Base-by-base conservation (phyloP, 345 rosid genomes). In the Acer yangbiense region DNA sequence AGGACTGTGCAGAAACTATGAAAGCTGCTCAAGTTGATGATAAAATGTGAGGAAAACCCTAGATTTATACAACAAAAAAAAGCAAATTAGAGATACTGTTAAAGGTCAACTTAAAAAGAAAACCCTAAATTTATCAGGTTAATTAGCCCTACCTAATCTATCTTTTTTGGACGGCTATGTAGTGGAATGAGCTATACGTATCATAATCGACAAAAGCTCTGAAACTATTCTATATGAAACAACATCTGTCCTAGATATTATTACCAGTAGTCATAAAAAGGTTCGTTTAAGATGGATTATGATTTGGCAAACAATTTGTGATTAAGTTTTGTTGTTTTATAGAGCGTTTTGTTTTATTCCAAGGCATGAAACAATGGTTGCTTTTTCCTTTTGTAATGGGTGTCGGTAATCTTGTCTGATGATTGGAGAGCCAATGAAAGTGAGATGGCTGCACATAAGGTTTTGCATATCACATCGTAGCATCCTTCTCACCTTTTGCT, bases 151-250 rank as follows among this genome's bases (percentile, higher is more conserved):
- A 25, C 57, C 62, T 54, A 55, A 39, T 23, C 17, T 39, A 32
- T 23, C 32, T 65, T 32, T 76, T 35, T 41, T 21, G 72, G 35
- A 76, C 65, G 43, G 72, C 20, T 20, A 1, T 35, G 39, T 54
- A 76, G 78, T 76, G 78, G 78, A 48, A 39, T 68, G 65, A 76
- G 67, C 52, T 44, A 35, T 35, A 27, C 23, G 71, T 63, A n/a
- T 41, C 65, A 50, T 52, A 52, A 54, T 7, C 55, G 13, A 32
- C 16, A 9, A 35, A 66, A 21, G 21, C 23, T 13, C 14, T 39
- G n/a, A 66, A 52, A 48, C 13, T 39, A 66, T 66, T 66, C 20
- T 3, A 14, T 18, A 65, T 14, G 52, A 14, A 29, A 66, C 21
- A 44, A 73, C 14, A 41, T 23, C 58, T 72, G 65, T 57, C 55